These are phyloP conservation scores for Spirogloea muscicola DNA, from an alignment of 139 green algal genomes.

Conservation along the genomic window DNA sequence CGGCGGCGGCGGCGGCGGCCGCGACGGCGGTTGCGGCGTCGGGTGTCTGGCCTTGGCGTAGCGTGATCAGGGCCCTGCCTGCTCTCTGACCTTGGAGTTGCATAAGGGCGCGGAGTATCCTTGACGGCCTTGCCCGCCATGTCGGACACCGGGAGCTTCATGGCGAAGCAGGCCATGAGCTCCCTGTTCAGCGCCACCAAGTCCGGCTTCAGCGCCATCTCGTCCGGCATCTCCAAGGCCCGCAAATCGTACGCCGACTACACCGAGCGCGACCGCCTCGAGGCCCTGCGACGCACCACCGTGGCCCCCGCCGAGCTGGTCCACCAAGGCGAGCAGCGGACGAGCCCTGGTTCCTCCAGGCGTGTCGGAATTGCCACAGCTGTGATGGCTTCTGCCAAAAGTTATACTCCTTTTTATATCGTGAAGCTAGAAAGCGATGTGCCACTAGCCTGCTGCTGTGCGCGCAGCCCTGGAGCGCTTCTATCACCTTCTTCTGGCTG, in stretches of 20 bases:
- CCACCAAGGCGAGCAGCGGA: background rate
- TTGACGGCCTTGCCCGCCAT: too few relatives aligned
- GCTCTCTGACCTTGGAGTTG: too few relatives aligned
- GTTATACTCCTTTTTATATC: too few relatives aligned
- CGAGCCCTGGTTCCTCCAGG: too few relatives aligned
- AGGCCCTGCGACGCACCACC: background rate
- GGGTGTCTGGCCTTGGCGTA: too few relatives aligned
- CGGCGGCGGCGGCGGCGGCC: too few relatives aligned
- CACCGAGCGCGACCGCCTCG: slow-evolving; percentile 18
- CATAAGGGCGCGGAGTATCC: too few relatives aligned
- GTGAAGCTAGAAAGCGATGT: too few relatives aligned
- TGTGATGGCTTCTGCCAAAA: too few relatives aligned
- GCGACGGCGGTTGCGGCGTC: too few relatives aligned
- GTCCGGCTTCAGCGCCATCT: slow-evolving; percentile 24
- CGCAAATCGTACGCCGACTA: slow-evolving; percentile 20
- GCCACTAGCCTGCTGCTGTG: slow-evolving; percentile 9
- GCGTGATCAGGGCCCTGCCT: too few relatives aligned
- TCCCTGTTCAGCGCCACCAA: slow-evolving; percentile 21
- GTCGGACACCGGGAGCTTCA: slow-evolving; percentile 5
- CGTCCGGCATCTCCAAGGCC: slow-evolving; percentile 21
- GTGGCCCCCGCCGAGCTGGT: slow-evolving; percentile 7
- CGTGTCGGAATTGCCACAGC: too few relatives aligned
- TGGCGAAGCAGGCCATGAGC: slow-evolving; percentile 27
- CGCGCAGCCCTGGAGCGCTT: slow-evolving; percentile 15
- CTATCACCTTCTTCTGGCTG: slow-evolving; percentile 25